Conservation (phyloP, 306 rosid genomes). For the Elaeagnus macrophylla region DNA sequence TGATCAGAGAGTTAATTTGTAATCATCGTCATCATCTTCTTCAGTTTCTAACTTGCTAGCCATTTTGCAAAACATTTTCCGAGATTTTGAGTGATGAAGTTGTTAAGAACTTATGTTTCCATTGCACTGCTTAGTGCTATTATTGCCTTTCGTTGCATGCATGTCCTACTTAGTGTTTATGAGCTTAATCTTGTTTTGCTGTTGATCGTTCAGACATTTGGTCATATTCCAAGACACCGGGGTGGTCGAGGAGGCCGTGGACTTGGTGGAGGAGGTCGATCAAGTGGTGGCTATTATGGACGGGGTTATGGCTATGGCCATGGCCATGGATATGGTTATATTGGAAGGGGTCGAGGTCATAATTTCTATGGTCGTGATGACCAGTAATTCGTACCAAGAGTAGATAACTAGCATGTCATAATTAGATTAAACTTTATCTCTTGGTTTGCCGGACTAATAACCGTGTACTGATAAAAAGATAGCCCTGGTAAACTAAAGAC, state of each 20-base stretch:
- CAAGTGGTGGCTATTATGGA: constrained; percentile 39
- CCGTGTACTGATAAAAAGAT: too few species aligned
- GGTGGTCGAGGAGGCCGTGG: constrained; percentile 79
- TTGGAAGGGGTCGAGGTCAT: constrained; percentile 43
- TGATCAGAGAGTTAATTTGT: background rate
- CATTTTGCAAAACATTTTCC: background rate
- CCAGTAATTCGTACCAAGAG: constrained; percentile 13
- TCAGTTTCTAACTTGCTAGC: constrained; percentile 3
- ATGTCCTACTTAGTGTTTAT: background rate
- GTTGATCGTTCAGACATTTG: constrained; percentile 66
- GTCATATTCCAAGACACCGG: constrained; percentile 55
- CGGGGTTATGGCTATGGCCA: constrained; percentile 32
- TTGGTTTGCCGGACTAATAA: background rate
- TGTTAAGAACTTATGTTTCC: background rate
- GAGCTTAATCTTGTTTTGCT: constrained; percentile 11
- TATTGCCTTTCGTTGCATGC: background rate
- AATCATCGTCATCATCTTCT: background rate
- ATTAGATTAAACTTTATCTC: constrained; percentile 5
- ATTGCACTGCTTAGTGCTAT: background rate
- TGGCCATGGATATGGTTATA: constrained; percentile 2
- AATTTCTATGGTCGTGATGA: constrained; percentile 15
- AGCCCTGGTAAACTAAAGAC: too few species aligned
- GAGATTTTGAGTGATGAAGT: background rate
- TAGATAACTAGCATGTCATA: background rate
- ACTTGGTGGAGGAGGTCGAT: constrained; percentile 44